Evolutionary conservation across 1,284 basidiomycete genomes (phyloP).

Genomic region (Ceratobasidium sp.): DNA sequence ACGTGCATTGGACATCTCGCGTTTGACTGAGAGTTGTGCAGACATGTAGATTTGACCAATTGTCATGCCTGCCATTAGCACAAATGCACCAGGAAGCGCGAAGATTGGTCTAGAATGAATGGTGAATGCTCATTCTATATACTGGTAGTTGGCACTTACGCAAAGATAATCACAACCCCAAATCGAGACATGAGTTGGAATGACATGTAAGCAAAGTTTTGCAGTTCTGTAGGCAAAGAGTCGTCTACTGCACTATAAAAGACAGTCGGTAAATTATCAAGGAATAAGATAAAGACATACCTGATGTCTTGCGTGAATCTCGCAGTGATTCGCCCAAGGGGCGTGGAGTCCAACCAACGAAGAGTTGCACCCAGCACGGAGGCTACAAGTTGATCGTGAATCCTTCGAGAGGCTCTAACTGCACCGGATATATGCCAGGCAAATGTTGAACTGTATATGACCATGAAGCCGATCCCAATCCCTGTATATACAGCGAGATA

Average conservation of each 20-base stretch:
- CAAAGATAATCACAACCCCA: slow-evolving; percentile 52
- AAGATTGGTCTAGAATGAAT: slow-evolving; percentile 45
- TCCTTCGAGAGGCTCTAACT: slow-evolving; percentile 60
- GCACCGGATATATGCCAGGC: slow-evolving; percentile 55
- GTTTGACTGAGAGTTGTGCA: slow-evolving; percentile 75
- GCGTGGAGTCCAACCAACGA: slow-evolving; percentile 54
- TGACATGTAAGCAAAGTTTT: slow-evolving; percentile 49
- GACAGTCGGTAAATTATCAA: slow-evolving; percentile 12
- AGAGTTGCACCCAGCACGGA: slow-evolving; percentile 65
- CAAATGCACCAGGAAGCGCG: slow-evolving; percentile 51
- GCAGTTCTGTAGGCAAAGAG: slow-evolving; percentile 43
- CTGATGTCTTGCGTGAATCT: slow-evolving; percentile 55
- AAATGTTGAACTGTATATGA: slow-evolving; percentile 43
- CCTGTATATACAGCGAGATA: slow-evolving; percentile 51
- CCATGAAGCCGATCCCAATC: slow-evolving; percentile 44
- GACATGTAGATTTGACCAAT: slow-evolving; percentile 62
- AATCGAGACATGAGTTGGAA: slow-evolving; percentile 52
- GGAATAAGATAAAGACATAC: slow-evolving; percentile 43
- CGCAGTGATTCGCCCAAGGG: slow-evolving; percentile 53
- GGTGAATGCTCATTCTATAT: not conserved
- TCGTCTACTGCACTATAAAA: slow-evolving; percentile 31
- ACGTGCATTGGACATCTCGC: slow-evolving; percentile 73
- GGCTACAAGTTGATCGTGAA: slow-evolving; percentile 65
- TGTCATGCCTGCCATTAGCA: slow-evolving; percentile 57
- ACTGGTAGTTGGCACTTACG: not conserved